Base-by-base conservation (phyloP, 768 basidiomycete genomes). In the Dentipellis fragilis region DNA sequence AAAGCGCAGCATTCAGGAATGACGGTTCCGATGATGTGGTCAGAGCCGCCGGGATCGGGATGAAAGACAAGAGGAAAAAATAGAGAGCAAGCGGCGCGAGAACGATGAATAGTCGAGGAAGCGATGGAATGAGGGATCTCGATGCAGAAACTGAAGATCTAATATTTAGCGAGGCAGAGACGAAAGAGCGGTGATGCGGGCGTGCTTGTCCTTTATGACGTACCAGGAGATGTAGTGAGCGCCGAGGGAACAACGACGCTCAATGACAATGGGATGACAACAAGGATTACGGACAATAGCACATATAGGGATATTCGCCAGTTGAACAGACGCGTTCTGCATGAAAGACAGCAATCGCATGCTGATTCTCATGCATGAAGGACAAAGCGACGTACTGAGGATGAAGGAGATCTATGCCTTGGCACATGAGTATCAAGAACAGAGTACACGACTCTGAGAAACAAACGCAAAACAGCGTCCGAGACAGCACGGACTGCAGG, bases 381-480 rank as follows among this genome's bases (percentile, higher is more conserved):
- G 19, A 40, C 16, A n/a, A 19, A 4, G 29, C 48, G 35, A 73
- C 83, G 56, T 49, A 89, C 87, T 68, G 66, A 10, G 81, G 64
- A 37, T 77, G 71, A 38, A 90, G 72, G 1, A 83, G 45, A 40
- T 75, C 71, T 49, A 81, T 52, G 2, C 77, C 85, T 68, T 93
- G 89, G n/a, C 80, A 75, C 68, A 91, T 78, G 5, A 92, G 71
- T 55, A 92, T 72, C 11, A 81, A 59, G 62, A 91, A 91, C 57
- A 92, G 70, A 62, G 80, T 78, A 58, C 83, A 84, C 52, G 83
- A 80, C 68, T 91, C 90, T 1, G 85, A 78, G 66, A 91, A 88
- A 62, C 83, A 84, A 35, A 81, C 68, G 0, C 87, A 78, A 62
- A 93, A 91, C 7, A 83, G 66, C 0, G 70, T 72, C 45, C 83